phyloP scores from a whole-genome alignment of 768 basidiomycete genomes.

The Mycena rebaudengoi region DNA sequence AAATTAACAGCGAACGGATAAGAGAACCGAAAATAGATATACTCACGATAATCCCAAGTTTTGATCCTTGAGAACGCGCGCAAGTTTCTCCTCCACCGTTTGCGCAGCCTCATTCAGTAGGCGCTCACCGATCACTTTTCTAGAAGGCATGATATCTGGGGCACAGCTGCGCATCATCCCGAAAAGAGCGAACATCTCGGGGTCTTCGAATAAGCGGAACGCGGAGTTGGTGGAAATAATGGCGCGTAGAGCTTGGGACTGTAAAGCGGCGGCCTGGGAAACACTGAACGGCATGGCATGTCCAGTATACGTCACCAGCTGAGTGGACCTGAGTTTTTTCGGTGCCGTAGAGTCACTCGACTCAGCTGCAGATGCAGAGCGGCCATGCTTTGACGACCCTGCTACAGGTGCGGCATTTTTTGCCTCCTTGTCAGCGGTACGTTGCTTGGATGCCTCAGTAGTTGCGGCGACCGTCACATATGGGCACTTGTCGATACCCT shows the following conservation, averaged over 20 bases:
- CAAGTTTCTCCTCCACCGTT: not conserved
- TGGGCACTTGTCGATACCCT: not conserved
- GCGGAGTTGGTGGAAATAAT: not conserved
- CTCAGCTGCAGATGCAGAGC: not conserved
- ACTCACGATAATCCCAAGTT: not conserved
- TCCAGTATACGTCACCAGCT: not conserved
- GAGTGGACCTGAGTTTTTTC: not conserved
- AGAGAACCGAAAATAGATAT: too few species aligned
- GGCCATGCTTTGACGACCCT: not conserved
- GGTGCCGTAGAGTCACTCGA: not conserved
- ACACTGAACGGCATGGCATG: constrained; percentile 8
- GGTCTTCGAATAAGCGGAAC: not conserved
- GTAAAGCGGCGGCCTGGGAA: not conserved
- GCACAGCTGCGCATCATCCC: constrained; percentile 1
- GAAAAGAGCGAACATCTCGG: constrained; percentile 8
- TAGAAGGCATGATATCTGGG: not conserved
- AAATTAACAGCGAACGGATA: not conserved
- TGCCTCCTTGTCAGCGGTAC: not conserved
- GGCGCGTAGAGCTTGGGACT: constrained; percentile 4
- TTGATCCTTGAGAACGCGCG: not conserved
- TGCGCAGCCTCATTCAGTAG: constrained; percentile 4
- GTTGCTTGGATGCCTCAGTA: not conserved
- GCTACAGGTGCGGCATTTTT: too few species aligned
- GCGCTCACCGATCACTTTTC: constrained; percentile 3
- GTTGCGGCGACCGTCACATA: not conserved